phyloP scores from a whole-genome alignment of 768 basidiomycete genomes.

The Boletus sp. region DNA sequence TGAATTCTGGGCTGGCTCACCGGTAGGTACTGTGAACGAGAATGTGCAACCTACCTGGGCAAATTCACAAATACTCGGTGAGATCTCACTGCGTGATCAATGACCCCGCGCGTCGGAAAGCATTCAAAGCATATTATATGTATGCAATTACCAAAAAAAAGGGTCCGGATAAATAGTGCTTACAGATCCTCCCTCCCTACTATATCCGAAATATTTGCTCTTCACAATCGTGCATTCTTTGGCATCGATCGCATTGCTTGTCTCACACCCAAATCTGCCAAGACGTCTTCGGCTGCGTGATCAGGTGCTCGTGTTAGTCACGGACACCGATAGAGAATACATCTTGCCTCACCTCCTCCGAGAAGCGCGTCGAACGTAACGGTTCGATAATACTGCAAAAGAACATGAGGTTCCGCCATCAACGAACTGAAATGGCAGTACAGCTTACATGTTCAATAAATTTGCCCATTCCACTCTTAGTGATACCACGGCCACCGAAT shows the following conservation, averaged over 20 bases:
- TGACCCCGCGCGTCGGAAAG: background rate
- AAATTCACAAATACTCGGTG: too few relatives aligned
- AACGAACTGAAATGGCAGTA: background rate
- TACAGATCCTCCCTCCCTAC: background rate
- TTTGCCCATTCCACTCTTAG: slow-evolving; percentile 68
- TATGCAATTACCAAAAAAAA: background rate
- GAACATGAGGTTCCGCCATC: slow-evolving; percentile 11
- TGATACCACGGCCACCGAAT: slow-evolving; percentile 85
- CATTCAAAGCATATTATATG: background rate
- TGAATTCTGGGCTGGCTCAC: too few relatives aligned
- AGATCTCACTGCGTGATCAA: background rate
- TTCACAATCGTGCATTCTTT: slow-evolving; percentile 57
- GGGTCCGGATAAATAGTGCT: background rate
- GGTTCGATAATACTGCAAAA: slow-evolving; percentile 30
- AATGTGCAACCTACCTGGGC: too few relatives aligned
- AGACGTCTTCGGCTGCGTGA: slow-evolving; percentile 62
- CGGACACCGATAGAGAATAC: background rate
- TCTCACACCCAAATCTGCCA: slow-evolving; percentile 77
- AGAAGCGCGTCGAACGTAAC: slow-evolving; percentile 48
- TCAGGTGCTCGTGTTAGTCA: background rate
- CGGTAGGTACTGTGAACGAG: too few relatives aligned
- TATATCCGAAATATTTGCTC: background rate
- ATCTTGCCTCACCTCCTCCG: slow-evolving; percentile 51
- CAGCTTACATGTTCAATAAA: slow-evolving; percentile 53
- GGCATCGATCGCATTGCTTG: slow-evolving; percentile 80